Evolutionary conservation across 2,329 filamentous ascomycete genomes (phyloP).

Genomic region (Sordariomycetes sp.): DNA sequence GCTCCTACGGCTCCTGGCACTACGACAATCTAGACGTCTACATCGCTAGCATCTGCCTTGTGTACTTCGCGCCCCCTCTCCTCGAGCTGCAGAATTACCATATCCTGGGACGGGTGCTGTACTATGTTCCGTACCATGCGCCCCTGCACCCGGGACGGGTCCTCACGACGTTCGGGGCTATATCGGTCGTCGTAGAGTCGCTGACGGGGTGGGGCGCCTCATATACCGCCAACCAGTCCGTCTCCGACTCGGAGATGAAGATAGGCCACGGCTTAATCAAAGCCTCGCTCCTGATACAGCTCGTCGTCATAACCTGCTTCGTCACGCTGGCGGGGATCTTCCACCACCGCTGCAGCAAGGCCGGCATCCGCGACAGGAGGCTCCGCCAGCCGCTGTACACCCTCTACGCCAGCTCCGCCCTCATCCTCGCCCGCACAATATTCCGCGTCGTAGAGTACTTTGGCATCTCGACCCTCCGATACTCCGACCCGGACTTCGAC

Average conservation of each 20-base stretch:
- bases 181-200: slow-evolving; percentile 34
- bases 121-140: slow-evolving; percentile 45
- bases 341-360: slow-evolving; percentile 26
- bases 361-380: slow-evolving; percentile 17
- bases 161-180: slow-evolving; percentile 27
- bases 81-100: slow-evolving; percentile 49
- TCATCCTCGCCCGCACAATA: slow-evolving; percentile 40
- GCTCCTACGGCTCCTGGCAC: slow-evolving; percentile 17
- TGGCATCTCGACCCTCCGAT: slow-evolving; percentile 26
- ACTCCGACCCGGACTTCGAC: slow-evolving; percentile 21
- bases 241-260: slow-evolving; percentile 21
- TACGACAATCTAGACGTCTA: slow-evolving; percentile 17
- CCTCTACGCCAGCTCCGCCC: slow-evolving; percentile 33
- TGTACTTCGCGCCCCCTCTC: slow-evolving; percentile 30
- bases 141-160: slow-evolving; percentile 33
- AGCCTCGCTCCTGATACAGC: slow-evolving; percentile 37
- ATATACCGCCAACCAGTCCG: slow-evolving; percentile 29
- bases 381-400: slow-evolving; percentile 25
- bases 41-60: slow-evolving; percentile 20
- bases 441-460: slow-evolving; percentile 49
- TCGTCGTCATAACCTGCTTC: slow-evolving; percentile 36
- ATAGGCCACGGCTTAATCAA: slow-evolving; percentile 32
- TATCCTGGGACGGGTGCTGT: slow-evolving; percentile 43
- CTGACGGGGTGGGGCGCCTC: slow-evolving; percentile 29
- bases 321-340: slow-evolving; percentile 31